A percentile compares a stretch with the other conserved stretches of the same genome.
Evolutionary conservation across 768 basidiomycete species (phyloP).

Genomic region (Russula dissimulans): DNA sequence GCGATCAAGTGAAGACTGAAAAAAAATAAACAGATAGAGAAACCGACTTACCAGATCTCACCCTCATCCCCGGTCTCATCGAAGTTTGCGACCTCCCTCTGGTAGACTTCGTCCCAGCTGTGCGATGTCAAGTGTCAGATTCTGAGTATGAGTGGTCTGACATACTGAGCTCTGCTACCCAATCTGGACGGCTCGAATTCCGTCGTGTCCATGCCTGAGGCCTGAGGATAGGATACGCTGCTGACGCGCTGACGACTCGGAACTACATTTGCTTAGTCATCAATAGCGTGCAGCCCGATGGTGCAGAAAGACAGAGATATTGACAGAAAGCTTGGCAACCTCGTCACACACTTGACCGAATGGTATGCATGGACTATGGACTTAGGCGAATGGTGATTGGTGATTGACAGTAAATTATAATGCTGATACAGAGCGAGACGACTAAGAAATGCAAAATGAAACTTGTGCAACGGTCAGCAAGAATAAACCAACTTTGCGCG

Average conservation of each 20-base stretch:
- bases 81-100: conserved; percentile 61
- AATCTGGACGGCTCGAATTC: conserved; percentile 61
- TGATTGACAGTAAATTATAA: background rate
- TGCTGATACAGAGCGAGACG: conserved; percentile 1
- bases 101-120: conserved; percentile 76
- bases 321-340: no score
- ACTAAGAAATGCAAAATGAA: background rate
- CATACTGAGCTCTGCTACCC: conserved; percentile 74
- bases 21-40: background rate
- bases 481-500: background rate
- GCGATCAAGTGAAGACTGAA: no score
- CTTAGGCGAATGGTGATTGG: background rate
- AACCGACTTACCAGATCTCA: conserved; percentile 58
- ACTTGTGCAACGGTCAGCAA: background rate
- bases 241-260: no score
- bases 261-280: conserved; percentile 7
- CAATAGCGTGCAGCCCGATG: background rate
- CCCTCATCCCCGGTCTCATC: conserved; percentile 76
- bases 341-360: no score
- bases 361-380: no score
- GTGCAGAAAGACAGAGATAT: background rate
- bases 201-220: background rate
- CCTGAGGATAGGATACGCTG: background rate
- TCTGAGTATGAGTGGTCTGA: background rate
- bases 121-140: background rate